Conservation (phyloP, 2,329 filamentous ascomycete genomes). For the Emergomyces africanus region DNA sequence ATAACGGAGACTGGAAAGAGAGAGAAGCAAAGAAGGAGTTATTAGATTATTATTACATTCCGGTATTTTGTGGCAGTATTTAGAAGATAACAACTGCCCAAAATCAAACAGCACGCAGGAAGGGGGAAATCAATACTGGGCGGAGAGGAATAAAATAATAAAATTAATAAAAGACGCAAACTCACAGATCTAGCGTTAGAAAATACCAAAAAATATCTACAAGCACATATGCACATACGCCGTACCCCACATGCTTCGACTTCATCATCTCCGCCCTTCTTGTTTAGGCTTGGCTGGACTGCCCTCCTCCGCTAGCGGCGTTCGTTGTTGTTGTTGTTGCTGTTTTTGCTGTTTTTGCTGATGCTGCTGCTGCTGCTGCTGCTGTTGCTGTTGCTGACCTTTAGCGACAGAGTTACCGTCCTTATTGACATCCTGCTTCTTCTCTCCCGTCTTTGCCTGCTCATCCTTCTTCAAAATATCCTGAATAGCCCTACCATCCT, state of each 20-base stretch:
- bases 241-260: background rate
- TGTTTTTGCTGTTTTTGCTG: background rate
- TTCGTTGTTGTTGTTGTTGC: background rate
- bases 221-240: background rate
- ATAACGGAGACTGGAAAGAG: background rate
- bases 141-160: background rate
- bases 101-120: background rate
- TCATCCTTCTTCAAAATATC: constrained; percentile 51
- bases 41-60: background rate
- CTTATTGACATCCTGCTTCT: constrained; percentile 6
- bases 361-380: too few species aligned
- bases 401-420: background rate
- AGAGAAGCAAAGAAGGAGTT: background rate
- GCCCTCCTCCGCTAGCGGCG: background rate
- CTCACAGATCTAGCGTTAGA: constrained; percentile 9
- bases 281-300: background rate
- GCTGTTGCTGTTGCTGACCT: background rate
- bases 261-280: background rate
- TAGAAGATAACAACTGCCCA: background rate
- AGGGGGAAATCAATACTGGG: background rate
- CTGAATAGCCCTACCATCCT: constrained; percentile 71
- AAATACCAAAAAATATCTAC: constrained; percentile 1
- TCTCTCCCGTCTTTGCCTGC: constrained; percentile 14
- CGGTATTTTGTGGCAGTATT: background rate
- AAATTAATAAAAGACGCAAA: background rate